Conservation (phyloP, 2,329 filamentous ascomycete species). For the Aspergillus amoenus region DNA sequence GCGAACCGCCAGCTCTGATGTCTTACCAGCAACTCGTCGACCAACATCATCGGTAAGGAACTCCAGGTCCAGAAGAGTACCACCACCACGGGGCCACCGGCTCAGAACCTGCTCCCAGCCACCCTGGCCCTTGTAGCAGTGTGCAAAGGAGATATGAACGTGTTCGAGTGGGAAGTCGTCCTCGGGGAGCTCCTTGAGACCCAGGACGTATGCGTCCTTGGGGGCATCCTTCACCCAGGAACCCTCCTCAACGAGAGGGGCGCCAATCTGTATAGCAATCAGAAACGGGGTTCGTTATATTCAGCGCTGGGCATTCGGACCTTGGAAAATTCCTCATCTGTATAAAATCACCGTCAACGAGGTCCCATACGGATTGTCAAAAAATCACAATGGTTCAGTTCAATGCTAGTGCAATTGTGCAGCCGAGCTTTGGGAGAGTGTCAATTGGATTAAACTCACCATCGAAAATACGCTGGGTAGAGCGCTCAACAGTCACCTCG, state of each 20-base stretch:
- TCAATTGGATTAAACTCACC: constrained; percentile 27
- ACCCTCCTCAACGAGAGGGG: constrained; percentile 64
- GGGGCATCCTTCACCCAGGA: constrained; percentile 66
- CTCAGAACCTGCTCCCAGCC: constrained; percentile 79
- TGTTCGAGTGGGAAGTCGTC: constrained; percentile 71
- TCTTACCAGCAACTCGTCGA: constrained; percentile 50
- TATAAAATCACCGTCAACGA: constrained; percentile 9
- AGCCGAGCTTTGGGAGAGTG: too few species aligned
- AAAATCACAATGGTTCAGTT: neutral
- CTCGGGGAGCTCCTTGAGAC: constrained; percentile 75
- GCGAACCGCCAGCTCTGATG: neutral
- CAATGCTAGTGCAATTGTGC: neutral
- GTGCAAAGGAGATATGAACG: constrained; percentile 69
- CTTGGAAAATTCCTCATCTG: constrained; percentile 38
- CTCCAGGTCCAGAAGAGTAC: constrained; percentile 80
- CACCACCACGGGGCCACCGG: constrained; percentile 73
- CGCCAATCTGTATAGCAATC: constrained; percentile 52
- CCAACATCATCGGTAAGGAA: constrained; percentile 75
- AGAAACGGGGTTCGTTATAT: neutral
- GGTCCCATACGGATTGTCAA: neutral
- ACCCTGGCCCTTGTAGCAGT: constrained; percentile 74
- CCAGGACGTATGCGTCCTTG: constrained; percentile 68
- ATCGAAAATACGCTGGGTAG: constrained; percentile 62
- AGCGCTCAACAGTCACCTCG: constrained; percentile 66
- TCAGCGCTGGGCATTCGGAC: constrained; percentile 16